Conservation (phyloP, 2,329 filamentous ascomycete genomes). For the Aureobasidium sp. region DNA sequence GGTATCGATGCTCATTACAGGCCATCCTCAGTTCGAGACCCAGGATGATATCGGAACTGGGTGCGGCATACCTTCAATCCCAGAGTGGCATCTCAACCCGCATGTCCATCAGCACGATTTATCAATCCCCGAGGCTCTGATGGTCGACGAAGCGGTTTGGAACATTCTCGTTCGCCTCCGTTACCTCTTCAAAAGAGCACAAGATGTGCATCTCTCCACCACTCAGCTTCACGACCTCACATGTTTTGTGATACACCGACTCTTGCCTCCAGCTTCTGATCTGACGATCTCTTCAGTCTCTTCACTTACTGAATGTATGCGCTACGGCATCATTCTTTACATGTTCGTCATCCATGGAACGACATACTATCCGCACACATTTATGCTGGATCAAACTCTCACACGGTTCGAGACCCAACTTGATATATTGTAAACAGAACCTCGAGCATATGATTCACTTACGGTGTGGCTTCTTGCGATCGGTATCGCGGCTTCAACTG, state of each 20-base stretch:
- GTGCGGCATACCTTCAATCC: neutral
- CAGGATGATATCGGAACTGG: neutral
- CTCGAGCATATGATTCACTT: neutral
- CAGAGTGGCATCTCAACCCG: neutral
- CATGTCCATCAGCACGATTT: neutral
- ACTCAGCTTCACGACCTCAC: neutral
- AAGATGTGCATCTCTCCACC: neutral
- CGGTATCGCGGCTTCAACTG: neutral
- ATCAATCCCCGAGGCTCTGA: neutral
- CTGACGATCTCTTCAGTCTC: neutral
- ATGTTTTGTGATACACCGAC: conserved; percentile 5
- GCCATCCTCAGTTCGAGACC: neutral
- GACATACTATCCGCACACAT: neutral
- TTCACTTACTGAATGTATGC: neutral
- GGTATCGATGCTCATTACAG: neutral
- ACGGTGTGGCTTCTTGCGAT: neutral
- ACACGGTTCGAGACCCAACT: neutral
- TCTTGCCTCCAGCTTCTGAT: neutral
- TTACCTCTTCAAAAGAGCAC: neutral
- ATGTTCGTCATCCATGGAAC: conserved; percentile 4
- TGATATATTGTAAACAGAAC: neutral
- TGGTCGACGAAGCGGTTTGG: neutral
- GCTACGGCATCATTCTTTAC: neutral
- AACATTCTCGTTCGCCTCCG: neutral
- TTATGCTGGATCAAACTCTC: neutral